Percentiles rank a stretch among this genome's conserved stretches.
Conservation (phyloP, 768 basidiomycete species). For the Pleurotus djamor region DNA sequence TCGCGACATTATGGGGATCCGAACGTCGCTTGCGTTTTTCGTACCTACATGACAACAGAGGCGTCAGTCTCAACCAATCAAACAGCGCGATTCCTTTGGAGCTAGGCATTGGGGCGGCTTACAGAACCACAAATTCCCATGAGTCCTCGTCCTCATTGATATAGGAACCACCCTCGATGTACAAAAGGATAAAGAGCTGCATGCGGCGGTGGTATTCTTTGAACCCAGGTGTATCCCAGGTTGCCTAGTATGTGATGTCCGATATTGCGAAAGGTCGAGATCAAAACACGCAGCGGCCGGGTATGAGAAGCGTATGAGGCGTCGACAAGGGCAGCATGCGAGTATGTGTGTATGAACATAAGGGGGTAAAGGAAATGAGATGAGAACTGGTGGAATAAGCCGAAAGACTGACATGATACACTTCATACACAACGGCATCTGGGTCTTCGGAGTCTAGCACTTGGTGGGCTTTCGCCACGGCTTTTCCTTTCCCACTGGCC, state of each 20-base stretch:
- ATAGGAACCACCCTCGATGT: constrained; percentile 95
- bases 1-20: constrained; percentile 38
- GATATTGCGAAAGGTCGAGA: background rate
- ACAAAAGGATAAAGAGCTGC: constrained; percentile 93
- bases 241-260: constrained; percentile 53
- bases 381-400: background rate
- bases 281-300: background rate
- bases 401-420: constrained; percentile 73
- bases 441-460: constrained; percentile 47
- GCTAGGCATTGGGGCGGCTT: constrained; percentile 25
- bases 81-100: background rate
- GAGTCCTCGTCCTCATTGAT: constrained; percentile 90
- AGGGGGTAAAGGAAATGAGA: background rate
- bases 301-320: background rate
- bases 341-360: background rate
- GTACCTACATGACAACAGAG: constrained; percentile 46
- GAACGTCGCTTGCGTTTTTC: constrained; percentile 74
- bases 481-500: constrained; percentile 54
- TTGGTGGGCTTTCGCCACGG: constrained; percentile 29
- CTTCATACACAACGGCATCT: constrained; percentile 77
- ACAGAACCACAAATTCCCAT: constrained; percentile 94
- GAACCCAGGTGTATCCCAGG: constrained; percentile 86
- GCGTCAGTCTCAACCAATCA: background rate
- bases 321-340: background rate
- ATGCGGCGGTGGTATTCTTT: constrained; percentile 87